A percentile compares a stretch with the other conserved stretches of the same genome.
phyloP scores from a whole-genome alignment of 345 rosid genomes.

The Pistacia integerrima region DNA sequence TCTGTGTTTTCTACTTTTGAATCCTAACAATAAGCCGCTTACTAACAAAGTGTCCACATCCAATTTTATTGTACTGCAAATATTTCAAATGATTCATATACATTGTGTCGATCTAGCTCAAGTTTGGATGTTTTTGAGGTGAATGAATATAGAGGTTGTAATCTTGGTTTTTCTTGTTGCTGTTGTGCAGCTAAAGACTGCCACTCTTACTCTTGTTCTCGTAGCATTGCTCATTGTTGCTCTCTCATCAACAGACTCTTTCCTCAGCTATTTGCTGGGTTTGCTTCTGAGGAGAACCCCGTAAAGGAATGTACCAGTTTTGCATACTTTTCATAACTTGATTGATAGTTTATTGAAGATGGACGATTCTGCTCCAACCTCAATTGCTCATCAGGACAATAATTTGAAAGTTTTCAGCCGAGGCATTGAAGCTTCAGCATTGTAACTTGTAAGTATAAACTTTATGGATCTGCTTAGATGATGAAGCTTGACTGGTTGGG shows the following conservation, averaged over 20 bases:
- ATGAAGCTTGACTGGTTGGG: not conserved
- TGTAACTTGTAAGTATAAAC: not conserved
- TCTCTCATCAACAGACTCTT: conserved; percentile 66
- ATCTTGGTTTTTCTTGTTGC: conserved; percentile 1
- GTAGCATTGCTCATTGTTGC: conserved; percentile 73
- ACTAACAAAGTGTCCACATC: not conserved
- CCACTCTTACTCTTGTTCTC: conserved; percentile 64
- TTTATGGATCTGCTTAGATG: not conserved
- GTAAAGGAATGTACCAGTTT: conserved; percentile 8
- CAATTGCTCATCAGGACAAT: not conserved
- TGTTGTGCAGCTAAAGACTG: conserved; percentile 72
- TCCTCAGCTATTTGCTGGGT: conserved; percentile 59
- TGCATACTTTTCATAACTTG: too few species aligned
- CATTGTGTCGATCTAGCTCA: not conserved
- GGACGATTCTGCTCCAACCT: not conserved
- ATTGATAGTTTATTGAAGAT: too few species aligned
- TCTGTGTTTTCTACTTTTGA: not conserved
- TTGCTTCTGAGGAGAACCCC: conserved; percentile 56
- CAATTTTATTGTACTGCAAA: not conserved
- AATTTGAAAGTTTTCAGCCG: too few species aligned
- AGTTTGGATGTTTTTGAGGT: not conserved
- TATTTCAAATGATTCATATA: not conserved
- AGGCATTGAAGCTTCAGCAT: not conserved
- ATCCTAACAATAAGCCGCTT: not conserved
- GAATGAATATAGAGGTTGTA: not conserved